Evolutionary conservation across 306 rosid genomes (phyloP).

Genomic region (Cicer judaicum): DNA sequence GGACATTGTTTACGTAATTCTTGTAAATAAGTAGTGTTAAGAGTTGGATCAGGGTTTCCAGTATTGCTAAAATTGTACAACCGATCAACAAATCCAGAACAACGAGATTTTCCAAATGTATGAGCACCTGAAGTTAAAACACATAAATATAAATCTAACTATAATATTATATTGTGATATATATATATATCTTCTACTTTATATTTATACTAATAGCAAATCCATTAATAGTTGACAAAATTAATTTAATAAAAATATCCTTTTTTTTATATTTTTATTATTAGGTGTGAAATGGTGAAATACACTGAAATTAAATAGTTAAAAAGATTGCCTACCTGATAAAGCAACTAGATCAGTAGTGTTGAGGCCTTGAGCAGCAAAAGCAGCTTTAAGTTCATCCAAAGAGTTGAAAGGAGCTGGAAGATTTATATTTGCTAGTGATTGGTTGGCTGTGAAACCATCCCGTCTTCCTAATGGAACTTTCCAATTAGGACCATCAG

Average conservation of each 20-base stretch:
- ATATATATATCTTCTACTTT: too few relatives aligned
- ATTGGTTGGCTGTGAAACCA: constrained; percentile 49
- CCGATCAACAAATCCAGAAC: constrained; percentile 1
- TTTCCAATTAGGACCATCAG: constrained; percentile 52
- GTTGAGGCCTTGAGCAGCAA: constrained; percentile 48
- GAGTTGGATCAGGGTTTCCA: constrained; percentile 42
- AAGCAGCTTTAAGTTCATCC: constrained; percentile 31
- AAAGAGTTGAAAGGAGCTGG: constrained; percentile 48
- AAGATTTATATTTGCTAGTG: constrained; percentile 42
- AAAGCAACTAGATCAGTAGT: constrained; percentile 62
- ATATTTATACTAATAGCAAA: too few relatives aligned
- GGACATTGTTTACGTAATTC: constrained; percentile 38
- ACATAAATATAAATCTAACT: background rate
- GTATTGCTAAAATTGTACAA: constrained; percentile 46
- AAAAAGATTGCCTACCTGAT: constrained; percentile 45
- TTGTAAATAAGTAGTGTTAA: constrained; percentile 41
- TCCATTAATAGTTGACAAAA: too few relatives aligned
- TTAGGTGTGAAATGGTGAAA: too few relatives aligned
- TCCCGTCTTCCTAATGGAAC: constrained; percentile 63
- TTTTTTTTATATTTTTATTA: too few relatives aligned
- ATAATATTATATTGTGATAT: too few relatives aligned
- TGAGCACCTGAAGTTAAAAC: constrained; percentile 50
- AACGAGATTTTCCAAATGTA: constrained; percentile 49
- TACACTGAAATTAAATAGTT: too few relatives aligned
- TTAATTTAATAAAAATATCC: too few relatives aligned